Conservation (phyloP, 2,329 filamentous ascomycete genomes). For the Trichoderma gracile region DNA sequence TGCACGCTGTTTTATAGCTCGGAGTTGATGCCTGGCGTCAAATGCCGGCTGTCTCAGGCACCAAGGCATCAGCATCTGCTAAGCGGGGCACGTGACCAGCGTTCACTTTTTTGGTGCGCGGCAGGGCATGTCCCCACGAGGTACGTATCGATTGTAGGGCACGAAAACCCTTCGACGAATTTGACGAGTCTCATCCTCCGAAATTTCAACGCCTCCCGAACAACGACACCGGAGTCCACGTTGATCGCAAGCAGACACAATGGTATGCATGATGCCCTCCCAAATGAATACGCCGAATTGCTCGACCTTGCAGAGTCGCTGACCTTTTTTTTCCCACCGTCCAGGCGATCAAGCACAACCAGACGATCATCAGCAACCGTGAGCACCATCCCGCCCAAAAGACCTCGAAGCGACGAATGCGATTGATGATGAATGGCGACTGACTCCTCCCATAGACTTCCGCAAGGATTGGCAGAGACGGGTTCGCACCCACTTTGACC, state of each 20-base stretch:
- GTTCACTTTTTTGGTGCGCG: slow-evolving; percentile 25
- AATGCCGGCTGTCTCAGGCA: slow-evolving; percentile 27
- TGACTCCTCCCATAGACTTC: slow-evolving; percentile 69
- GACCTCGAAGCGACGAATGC: slow-evolving; percentile 35
- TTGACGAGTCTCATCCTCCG: slow-evolving; percentile 43
- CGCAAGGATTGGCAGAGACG: slow-evolving; percentile 99
- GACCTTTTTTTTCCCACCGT: slow-evolving; percentile 36
- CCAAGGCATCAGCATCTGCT: slow-evolving; percentile 2
- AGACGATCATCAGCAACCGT: slow-evolving; percentile 97
- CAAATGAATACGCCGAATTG: slow-evolving; percentile 30
- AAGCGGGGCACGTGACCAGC: slow-evolving; percentile 31
- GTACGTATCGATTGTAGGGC: slow-evolving; percentile 43
- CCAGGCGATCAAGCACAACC: slow-evolving; percentile 99
- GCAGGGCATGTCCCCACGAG: slow-evolving; percentile 36
- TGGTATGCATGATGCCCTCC: slow-evolving; percentile 44
- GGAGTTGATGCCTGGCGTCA: slow-evolving; percentile 32
- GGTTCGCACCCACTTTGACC: slow-evolving; percentile 99
- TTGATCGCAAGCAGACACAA: slow-evolving; percentile 58
- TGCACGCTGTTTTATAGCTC: slow-evolving; percentile 38
- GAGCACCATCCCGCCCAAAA: slow-evolving; percentile 45
- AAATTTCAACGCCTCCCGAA: slow-evolving; percentile 45
- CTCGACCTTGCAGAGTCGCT: slow-evolving; percentile 36
- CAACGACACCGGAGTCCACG: slow-evolving; percentile 46
- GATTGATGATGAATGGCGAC: slow-evolving; percentile 37
- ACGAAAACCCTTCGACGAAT: slow-evolving; percentile 47